Base-by-base conservation (phyloP, 306 rosid genomes). In the Prosopis cineraria region DNA sequence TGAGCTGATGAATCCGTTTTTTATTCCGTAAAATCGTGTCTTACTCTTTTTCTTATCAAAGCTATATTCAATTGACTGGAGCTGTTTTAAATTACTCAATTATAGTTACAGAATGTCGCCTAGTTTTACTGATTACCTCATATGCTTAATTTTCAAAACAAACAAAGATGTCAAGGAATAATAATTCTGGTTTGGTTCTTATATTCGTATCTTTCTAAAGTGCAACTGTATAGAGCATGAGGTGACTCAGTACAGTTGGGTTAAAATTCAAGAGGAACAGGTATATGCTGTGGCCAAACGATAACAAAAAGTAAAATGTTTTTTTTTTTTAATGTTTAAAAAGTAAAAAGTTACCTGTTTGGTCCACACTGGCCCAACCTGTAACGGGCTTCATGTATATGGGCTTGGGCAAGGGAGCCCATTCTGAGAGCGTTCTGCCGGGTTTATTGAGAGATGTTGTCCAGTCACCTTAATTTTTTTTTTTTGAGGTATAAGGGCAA, bases 81-180 rank as follows among this genome's bases (percentile, higher is more conserved):
- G 45, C 13, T 10, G 55, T 47, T 74, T 74, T 47, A 41, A 53
- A 64, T 71, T 34, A 58, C 44, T 30, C 48, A 70, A 52, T n/a
- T 48, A 50, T 17, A 6, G 3, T n/a, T n/a, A 20, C 25, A 7
- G 27, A n/a, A 27, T n/a, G n/a, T 50, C 58, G 36, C 30, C 67
- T 27, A 59, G 31, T 14, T 30, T 6, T 14, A 40, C 6, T 10
- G 9, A 58, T 4, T 58, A 36, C 9, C n/a, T 25, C 0, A 1
- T 14, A 4, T 30, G n/a, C n/a, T 30, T 13, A 4, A 60, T 60
- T 60, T 60, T 13, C 5, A 5, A 60, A 17, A 60, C 39, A 60
- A 60, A 6, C 36, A 60, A 5, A 60, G 20, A 30, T 1, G 70
- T 24, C 12, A 0, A 11, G 20, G 52, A 11, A 64, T 36, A 33